A percentile compares a stretch with the other conserved stretches of the same genome.
phyloP scores from a whole-genome alignment of 2,329 filamentous ascomycete species.

The Stagonosporopsis vannaccii region DNA sequence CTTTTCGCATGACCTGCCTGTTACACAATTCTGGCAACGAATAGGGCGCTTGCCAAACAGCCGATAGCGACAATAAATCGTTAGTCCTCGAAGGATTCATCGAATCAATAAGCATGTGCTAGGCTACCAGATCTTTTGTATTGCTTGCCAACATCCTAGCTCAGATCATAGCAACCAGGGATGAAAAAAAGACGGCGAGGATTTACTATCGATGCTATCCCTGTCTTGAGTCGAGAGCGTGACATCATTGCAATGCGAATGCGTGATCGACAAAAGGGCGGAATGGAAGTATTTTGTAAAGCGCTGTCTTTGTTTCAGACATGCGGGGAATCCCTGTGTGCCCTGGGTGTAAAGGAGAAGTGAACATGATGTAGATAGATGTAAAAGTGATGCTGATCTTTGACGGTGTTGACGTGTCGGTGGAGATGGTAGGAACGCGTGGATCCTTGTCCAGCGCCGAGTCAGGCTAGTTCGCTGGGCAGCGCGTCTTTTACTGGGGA shows the following conservation, averaged over 20 bases:
- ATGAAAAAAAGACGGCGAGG: slow-evolving; percentile 2
- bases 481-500: neutral
- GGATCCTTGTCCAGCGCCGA: slow-evolving; percentile 15
- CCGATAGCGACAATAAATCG: neutral
- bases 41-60: slow-evolving; percentile 9
- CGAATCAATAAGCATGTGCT: slow-evolving; percentile 14
- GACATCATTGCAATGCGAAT: slow-evolving; percentile 15
- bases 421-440: neutral
- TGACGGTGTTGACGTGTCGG: slow-evolving; percentile 19
- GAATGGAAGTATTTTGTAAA: slow-evolving; percentile 5
- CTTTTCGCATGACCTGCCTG: neutral
- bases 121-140: neutral
- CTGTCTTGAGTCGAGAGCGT: neutral
- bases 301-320: slow-evolving; percentile 5
- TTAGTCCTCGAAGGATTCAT: slow-evolving; percentile 6
- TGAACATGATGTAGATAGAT: neutral
- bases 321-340: neutral
- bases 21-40: neutral
- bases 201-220: slow-evolving; percentile 10
- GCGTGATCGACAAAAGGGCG: slow-evolving; percentile 11
- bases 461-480: neutral
- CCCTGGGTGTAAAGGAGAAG: neutral
- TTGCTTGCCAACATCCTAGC: slow-evolving; percentile 13
- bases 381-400: slow-evolving; percentile 12
- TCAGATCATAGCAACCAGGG: slow-evolving; percentile 13